phyloP scores from a whole-genome alignment of 768 basidiomycete genomes.

The Mycena maculata region DNA sequence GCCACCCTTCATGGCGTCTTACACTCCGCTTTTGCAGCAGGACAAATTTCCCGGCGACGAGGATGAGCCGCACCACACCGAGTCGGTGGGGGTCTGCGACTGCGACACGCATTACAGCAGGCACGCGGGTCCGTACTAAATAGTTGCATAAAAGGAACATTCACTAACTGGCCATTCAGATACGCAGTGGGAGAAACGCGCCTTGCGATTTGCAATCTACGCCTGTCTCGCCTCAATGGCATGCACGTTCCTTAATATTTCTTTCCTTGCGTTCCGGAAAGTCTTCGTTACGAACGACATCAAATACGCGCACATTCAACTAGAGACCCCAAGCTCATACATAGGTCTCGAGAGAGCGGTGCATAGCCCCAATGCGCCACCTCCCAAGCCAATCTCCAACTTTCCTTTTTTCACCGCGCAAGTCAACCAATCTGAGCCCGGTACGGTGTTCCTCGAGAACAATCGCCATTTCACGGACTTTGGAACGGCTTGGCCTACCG shows the following conservation, averaged over 20 bases:
- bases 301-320: neutral
- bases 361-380: neutral
- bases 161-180: neutral
- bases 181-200: neutral
- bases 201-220: neutral
- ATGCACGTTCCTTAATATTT: slow-evolving; percentile 16
- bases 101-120: neutral
- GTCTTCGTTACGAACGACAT: neutral
- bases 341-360: slow-evolving; percentile 6
- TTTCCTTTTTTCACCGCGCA: neutral
- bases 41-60: neutral
- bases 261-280: neutral
- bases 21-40: neutral
- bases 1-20: neutral
- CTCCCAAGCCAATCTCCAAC: neutral
- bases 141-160: neutral
- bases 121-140: neutral
- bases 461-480: slow-evolving; percentile 12
- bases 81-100: slow-evolving; percentile 2
- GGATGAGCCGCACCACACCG: slow-evolving; percentile 3
- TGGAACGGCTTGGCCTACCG: slow-evolving; percentile 4
- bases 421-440: neutral
- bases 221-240: slow-evolving; percentile 5
- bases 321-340: neutral
- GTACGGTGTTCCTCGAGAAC: neutral